Conservation (phyloP, 2,329 filamentous ascomycete genomes). For the Ophiostoma quercus region DNA sequence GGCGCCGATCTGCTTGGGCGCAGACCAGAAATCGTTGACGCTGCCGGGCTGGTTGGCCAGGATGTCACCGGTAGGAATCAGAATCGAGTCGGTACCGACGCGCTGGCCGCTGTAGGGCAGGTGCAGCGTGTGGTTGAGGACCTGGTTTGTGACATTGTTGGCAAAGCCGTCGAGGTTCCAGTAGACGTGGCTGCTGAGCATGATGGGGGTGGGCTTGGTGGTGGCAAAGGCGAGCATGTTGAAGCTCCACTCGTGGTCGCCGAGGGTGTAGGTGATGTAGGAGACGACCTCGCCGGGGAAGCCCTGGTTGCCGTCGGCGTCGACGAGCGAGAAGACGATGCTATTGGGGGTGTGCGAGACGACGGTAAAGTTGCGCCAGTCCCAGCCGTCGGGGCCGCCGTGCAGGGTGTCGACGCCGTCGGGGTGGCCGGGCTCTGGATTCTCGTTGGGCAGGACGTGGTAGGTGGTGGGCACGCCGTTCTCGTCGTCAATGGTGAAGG, state of each 20-base stretch:
- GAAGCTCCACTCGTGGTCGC: constrained; percentile 62
- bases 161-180: constrained; percentile 79
- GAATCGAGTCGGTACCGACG: constrained; percentile 62
- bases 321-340: constrained; percentile 71
- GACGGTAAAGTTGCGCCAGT: constrained; percentile 72
- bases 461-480: constrained; percentile 39
- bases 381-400: constrained; percentile 67
- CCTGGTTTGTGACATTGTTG: constrained; percentile 61
- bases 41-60: constrained; percentile 60
- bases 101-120: constrained; percentile 68
- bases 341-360: constrained; percentile 59
- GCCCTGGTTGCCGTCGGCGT: constrained; percentile 67
- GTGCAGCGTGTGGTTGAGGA: constrained; percentile 66
- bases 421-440: constrained; percentile 47
- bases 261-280: constrained; percentile 67
- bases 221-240: constrained; percentile 66
- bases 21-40: constrained; percentile 77
- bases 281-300: constrained; percentile 74
- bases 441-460: constrained; percentile 59
- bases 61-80: constrained; percentile 72
- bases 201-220: constrained; percentile 74
- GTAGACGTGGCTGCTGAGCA: constrained; percentile 70
- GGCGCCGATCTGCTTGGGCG: constrained; percentile 71
- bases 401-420: constrained; percentile 61
- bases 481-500: constrained; percentile 60